Conservation (phyloP, 352 stramenopile genomes). For the Phytophthora citrophthora region DNA sequence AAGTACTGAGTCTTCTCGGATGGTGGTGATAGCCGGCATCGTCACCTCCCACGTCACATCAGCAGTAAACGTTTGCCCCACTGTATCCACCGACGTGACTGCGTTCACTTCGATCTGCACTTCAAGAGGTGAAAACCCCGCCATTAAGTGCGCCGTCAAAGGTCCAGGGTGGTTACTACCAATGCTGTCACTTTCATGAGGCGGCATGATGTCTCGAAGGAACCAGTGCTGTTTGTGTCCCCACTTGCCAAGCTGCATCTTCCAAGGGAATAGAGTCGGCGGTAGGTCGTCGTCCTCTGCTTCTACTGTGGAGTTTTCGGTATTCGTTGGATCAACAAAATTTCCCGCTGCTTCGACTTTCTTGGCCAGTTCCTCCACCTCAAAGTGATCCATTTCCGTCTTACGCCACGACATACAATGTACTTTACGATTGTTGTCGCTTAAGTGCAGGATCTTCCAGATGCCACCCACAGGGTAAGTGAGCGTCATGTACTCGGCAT, state of each 20-base stretch:
- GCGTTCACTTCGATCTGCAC: slow-evolving; percentile 46
- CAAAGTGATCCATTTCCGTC: slow-evolving; percentile 47
- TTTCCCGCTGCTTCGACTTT: slow-evolving; percentile 30
- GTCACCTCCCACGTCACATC: slow-evolving; percentile 60
- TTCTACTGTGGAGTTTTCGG: slow-evolving; percentile 11
- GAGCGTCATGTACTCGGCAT: slow-evolving; percentile 54
- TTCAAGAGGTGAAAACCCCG: slow-evolving; percentile 44
- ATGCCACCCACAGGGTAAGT: slow-evolving; percentile 57
- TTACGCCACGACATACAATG: slow-evolving; percentile 56
- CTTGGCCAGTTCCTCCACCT: slow-evolving; percentile 46
- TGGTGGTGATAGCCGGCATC: slow-evolving; percentile 45
- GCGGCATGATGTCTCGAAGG: slow-evolving; percentile 46
- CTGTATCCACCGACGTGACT: slow-evolving; percentile 50
- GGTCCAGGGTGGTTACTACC: slow-evolving; percentile 24
- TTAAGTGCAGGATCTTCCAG: slow-evolving; percentile 52
- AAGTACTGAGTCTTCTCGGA: slow-evolving; percentile 50
- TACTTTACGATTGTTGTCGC: slow-evolving; percentile 35
- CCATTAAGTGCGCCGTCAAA: slow-evolving; percentile 39
- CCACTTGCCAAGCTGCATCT: slow-evolving; percentile 62
- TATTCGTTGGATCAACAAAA: slow-evolving; percentile 4
- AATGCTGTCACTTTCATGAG: slow-evolving; percentile 5
- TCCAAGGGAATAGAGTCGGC: slow-evolving; percentile 56
- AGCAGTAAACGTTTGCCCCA: slow-evolving; percentile 49
- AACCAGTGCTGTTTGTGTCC: slow-evolving; percentile 56
- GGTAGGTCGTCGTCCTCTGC: slow-evolving; percentile 20